Base-by-base conservation (phyloP, 2,329 filamentous ascomycete species). In the Meredithiella fracta region DNA sequence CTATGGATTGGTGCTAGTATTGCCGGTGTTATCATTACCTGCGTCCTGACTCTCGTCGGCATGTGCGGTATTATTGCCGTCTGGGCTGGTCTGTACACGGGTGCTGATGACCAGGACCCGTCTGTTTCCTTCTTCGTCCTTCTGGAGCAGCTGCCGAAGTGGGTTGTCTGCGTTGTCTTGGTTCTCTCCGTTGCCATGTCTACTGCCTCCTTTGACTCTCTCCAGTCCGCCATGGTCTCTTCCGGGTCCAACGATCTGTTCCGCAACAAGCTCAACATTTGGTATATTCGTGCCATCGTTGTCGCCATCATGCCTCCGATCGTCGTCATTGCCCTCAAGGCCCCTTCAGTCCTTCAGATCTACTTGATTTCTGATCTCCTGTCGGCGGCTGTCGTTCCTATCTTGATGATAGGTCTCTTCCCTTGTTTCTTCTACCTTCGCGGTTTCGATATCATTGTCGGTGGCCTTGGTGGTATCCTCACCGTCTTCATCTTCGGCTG, bases 171-270 rank as follows among this genome's bases (percentile, higher is more conserved):
- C 55, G 78, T 92, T 60, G 79, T 91, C 0, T 73, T 92, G 8
- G 81, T 91, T 65, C 89, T 92, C 85, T 79, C 85, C 1, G 79
- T 90, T 31, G 79, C 79, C 8, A 76, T 92, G 54, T 85, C 80
- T 63, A 87, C 83, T 2, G 82, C 86, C 0, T 80, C 86, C 0
- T 91, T 92, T 60, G 86, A 92, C 71, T 84, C 78, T 60, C 73
- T 91, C 38, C 87, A 91, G 68, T 85, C 82, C 1, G 84, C 86
- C 62, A 89, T 92, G 82, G 83, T 91, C 6, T 87, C 83, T n/a
- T 85, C 84, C 0, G 84, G 82, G 14, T 88, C 83, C 61, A 91
- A 91, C 70, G 86, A 92, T 65, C 69, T 92, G 14, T 91, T 91
- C 75, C 81, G 86, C 63, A 92, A 92, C 73, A 79, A 77, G 59